Percentiles rank a stretch among this genome's conserved stretches.
Evolutionary conservation across 108 stramenopile species (phyloP).

Genomic region (Cyclotella choctawhatcheeana): DNA sequence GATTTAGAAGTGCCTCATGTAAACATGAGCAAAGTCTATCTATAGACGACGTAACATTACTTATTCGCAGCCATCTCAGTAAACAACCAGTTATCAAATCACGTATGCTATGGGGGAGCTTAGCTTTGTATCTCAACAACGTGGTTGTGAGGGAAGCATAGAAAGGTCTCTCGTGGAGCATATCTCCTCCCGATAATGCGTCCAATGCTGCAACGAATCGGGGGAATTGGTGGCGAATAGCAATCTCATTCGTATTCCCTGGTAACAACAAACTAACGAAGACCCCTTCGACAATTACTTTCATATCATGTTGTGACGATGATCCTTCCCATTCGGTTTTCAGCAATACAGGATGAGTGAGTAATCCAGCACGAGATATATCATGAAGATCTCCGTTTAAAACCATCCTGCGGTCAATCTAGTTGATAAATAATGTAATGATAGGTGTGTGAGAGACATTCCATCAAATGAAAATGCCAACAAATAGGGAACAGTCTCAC

Average conservation of each 20-base stretch:
- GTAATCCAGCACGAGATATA: constrained; percentile 43
- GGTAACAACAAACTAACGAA: constrained; percentile 74
- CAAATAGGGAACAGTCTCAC: not conserved
- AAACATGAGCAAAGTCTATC: constrained; percentile 32
- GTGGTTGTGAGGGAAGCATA: constrained; percentile 72
- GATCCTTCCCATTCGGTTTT: constrained; percentile 41
- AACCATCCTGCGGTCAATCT: constrained; percentile 67
- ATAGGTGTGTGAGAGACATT: not conserved
- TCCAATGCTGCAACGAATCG: constrained; percentile 70
- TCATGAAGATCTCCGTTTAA: constrained; percentile 73
- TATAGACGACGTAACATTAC: constrained; percentile 10
- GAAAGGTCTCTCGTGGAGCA: constrained; percentile 71
- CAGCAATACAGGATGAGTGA: constrained; percentile 28
- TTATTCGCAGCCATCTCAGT: constrained; percentile 65
- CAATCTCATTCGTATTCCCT: constrained; percentile 73
- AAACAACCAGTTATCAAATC: constrained; percentile 71
- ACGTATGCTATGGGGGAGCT: constrained; percentile 66
- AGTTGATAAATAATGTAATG: not conserved
- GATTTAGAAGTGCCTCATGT: constrained; percentile 54
- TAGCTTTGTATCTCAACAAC: constrained; percentile 74
- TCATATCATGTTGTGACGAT: constrained; percentile 57
- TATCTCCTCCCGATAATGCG: constrained; percentile 50
- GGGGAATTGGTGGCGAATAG: constrained; percentile 68
- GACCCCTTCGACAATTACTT: constrained; percentile 69
- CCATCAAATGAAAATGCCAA: not conserved